phyloP scores from a whole-genome alignment of 177 flowering plant species.

The Vitis hybrid region DNA sequence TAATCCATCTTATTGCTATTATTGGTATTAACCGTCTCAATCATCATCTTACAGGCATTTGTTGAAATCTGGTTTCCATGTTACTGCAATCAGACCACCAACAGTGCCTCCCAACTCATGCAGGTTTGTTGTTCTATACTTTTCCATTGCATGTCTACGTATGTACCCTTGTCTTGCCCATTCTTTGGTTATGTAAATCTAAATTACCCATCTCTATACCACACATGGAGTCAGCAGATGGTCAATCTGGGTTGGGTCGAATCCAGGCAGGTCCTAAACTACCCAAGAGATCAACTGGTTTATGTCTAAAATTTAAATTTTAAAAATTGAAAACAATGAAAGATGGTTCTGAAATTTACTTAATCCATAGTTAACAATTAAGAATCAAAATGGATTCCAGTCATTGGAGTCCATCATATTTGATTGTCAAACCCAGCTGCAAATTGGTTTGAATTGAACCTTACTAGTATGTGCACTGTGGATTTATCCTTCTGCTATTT shows the following conservation, averaged over 20 bases:
- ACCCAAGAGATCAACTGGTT: background rate
- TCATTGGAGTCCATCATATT: too few species aligned
- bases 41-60: slow-evolving; percentile 41
- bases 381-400: too few species aligned
- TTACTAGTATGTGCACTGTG: background rate
- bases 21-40: background rate
- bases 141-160: background rate
- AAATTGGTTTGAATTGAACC: background rate
- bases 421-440: too few species aligned
- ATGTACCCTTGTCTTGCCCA: background rate
- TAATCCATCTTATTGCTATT: slow-evolving; percentile 2
- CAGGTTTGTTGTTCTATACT: slow-evolving; percentile 48
- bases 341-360: too few species aligned
- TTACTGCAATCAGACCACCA: slow-evolving; percentile 92
- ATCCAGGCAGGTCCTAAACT: background rate
- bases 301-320: too few species aligned
- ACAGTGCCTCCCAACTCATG: slow-evolving; percentile 93
- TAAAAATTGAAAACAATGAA: too few species aligned
- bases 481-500: background rate
- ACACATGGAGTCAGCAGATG: background rate
- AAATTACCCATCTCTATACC: background rate
- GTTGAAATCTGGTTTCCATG: slow-evolving; percentile 78
- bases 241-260: background rate
- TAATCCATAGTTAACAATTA: too few species aligned
- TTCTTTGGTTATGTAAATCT: background rate